Evolutionary conservation across 2,329 filamentous ascomycete species (phyloP).

Genomic region (Sporothrix phasma): DNA sequence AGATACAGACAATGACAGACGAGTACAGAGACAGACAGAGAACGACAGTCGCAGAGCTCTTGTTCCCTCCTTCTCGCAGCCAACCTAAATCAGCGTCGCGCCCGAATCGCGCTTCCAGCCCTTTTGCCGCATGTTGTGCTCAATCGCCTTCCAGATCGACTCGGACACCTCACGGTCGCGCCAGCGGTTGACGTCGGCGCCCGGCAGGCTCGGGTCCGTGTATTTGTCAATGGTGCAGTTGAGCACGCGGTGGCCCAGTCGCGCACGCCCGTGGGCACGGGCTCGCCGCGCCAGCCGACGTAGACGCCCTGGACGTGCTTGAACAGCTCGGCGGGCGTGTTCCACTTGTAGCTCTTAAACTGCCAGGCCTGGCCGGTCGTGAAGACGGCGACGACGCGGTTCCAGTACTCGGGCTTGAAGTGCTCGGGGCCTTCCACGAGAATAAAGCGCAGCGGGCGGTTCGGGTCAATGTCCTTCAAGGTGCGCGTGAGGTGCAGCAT

Average conservation of each 20-base stretch:
- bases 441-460: conserved; percentile 78
- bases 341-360: conserved; percentile 98
- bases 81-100: conserved; percentile 40
- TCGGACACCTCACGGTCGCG: conserved; percentile 89
- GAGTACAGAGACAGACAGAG: background rate
- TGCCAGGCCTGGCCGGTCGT: conserved; percentile 98
- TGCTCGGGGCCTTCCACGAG: conserved; percentile 86
- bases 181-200: conserved; percentile 53
- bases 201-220: conserved; percentile 41
- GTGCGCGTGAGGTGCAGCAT: conserved; percentile 78
- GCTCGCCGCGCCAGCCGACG: conserved; percentile 83
- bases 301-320: conserved; percentile 78
- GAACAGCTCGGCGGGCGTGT: conserved; percentile 78
- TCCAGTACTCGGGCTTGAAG: conserved; percentile 98
- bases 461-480: conserved; percentile 60
- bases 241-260: conserved; percentile 76
- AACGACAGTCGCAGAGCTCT: background rate
- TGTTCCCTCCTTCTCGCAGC: background rate
- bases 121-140: conserved; percentile 74
- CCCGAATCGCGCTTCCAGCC: conserved; percentile 71
- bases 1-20: background rate
- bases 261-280: conserved; percentile 64
- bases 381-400: conserved; percentile 88
- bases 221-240: conserved; percentile 77
- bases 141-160: conserved; percentile 81